These are phyloP conservation scores for Schizophyllum commune DNA, from an alignment of 1,284 basidiomycete species.

Conservation along the genomic window DNA sequence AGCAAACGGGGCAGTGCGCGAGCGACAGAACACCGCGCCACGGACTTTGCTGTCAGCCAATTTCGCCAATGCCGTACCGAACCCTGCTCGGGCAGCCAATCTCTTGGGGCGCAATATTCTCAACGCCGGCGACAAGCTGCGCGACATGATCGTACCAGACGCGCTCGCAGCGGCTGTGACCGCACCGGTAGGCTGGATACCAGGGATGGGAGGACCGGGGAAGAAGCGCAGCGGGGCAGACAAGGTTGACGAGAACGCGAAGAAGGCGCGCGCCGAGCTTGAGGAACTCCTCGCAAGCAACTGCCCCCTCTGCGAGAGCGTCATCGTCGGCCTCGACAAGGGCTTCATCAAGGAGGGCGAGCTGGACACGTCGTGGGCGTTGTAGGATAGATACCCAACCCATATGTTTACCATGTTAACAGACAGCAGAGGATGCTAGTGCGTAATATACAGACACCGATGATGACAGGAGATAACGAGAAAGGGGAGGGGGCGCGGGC, in stretches of 20 bases:
- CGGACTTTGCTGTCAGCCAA: constrained; percentile 68
- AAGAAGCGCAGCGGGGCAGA: constrained; percentile 44
- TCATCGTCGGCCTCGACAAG: constrained; percentile 78
- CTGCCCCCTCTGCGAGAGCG: constrained; percentile 88
- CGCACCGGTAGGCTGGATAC: constrained; percentile 57
- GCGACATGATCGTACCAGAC: constrained; percentile 89
- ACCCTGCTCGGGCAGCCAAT: constrained; percentile 49
- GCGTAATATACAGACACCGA: background rate
- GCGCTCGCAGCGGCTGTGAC: constrained; percentile 72
- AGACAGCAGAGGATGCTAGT: background rate
- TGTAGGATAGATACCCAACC: constrained; percentile 33
- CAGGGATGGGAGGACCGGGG: constrained; percentile 40
- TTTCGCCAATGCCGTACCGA: constrained; percentile 41
- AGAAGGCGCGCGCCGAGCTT: constrained; percentile 65
- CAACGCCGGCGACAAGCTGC: constrained; percentile 81
- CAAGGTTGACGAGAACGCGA: constrained; percentile 45
- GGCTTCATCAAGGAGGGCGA: constrained; percentile 82
- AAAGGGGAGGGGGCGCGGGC: background rate
- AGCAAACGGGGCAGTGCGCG: constrained; percentile 17
- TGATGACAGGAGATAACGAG: background rate
- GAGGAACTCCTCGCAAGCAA: constrained; percentile 82
- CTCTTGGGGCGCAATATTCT: constrained; percentile 74
- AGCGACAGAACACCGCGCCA: constrained; percentile 43
- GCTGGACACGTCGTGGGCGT: constrained; percentile 72
- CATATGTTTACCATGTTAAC: background rate